Base-by-base conservation (phyloP, 2,329 filamentous ascomycete species). In the Neonectria neomacrospora region DNA sequence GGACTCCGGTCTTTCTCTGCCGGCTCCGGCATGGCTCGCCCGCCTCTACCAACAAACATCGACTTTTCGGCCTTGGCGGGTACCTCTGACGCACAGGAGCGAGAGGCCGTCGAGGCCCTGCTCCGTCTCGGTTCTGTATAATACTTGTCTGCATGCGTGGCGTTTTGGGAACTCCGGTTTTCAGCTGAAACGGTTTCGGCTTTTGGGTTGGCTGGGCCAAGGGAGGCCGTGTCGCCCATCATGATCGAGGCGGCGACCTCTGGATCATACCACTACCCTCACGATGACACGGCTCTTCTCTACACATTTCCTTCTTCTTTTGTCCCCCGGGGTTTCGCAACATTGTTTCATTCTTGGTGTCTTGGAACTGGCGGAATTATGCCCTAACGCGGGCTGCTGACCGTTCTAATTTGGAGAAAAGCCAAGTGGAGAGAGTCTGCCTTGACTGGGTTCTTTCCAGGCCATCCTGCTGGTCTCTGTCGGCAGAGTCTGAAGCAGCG, bases 71-170 rank as follows among this genome's bases (percentile, higher is more conserved):
- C 81, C 52, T 76, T 87, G 67, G 81, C 80, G 67, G 80, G 79
- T 56, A 79, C 86, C 65, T 85, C 88, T 58, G 88, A 90, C 76
- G 86, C 88, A 65, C 90, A 93, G 79, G 92, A 95, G 82, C 90
- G 90, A 72, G 92, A 93, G 78, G 92, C 92, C 58, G 87, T 94
- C 68, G 92, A 93, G 78, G 92, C 92, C 68, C 87, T 95, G 74
- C 83, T 96, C 74, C 88, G 89, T 78, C 90, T 96, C 78, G 91
- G 92, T 80, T 94, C 91, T 87, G 83, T 90, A 87, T 90, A 90
- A 87, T 80, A 82, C 68, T 68, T 75, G 74, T 74, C 77, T 82
- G 81, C 83, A 85, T 86, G 80, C 75, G 76, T 74, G 85, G 85
- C 85, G 85, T 87, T 87, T 79, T 67, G 57, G 61, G 67, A 63